phyloP scores from a whole-genome alignment of 352 stramenopile species.

The Phytophthora parvispora region DNA sequence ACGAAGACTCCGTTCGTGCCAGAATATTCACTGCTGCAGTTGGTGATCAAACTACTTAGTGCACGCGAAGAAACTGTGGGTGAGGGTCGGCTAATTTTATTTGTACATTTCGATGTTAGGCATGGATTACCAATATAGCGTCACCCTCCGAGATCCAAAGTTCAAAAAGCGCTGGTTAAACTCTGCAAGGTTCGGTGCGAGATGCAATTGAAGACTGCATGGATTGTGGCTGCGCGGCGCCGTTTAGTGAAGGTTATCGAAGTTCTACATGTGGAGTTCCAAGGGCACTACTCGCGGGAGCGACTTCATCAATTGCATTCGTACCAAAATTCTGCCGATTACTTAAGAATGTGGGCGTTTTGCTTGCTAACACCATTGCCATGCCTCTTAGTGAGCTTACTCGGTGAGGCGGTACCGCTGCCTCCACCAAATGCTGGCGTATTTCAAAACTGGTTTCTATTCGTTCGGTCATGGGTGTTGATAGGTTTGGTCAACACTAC shows the following conservation, averaged over 20 bases:
- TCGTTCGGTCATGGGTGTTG: constrained; percentile 9
- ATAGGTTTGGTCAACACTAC: constrained; percentile 7
- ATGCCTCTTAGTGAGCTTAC: constrained; percentile 6
- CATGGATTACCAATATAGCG: too few relatives aligned
- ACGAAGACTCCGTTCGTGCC: too few relatives aligned
- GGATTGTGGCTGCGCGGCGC: background rate
- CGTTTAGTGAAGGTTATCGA: background rate
- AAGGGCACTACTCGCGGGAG: background rate
- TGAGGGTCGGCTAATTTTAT: too few relatives aligned
- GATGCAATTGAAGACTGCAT: background rate
- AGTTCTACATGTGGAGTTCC: background rate
- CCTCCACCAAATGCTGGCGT: constrained; percentile 3
- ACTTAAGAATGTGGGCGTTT: background rate
- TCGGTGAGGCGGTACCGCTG: constrained; percentile 13
- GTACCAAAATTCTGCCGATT: background rate
- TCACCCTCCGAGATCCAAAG: too few relatives aligned
- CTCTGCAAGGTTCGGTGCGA: too few relatives aligned
- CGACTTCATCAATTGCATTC: background rate
- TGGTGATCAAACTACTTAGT: too few relatives aligned
- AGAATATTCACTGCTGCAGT: too few relatives aligned
- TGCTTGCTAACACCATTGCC: constrained; percentile 18
- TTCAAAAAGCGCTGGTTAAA: too few relatives aligned
- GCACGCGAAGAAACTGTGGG: too few relatives aligned
- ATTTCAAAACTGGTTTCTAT: constrained; percentile 12
- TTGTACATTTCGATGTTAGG: too few relatives aligned